phyloP scores from a whole-genome alignment of 495 filamentous ascomycete genomes.

The Letharia columbiana region DNA sequence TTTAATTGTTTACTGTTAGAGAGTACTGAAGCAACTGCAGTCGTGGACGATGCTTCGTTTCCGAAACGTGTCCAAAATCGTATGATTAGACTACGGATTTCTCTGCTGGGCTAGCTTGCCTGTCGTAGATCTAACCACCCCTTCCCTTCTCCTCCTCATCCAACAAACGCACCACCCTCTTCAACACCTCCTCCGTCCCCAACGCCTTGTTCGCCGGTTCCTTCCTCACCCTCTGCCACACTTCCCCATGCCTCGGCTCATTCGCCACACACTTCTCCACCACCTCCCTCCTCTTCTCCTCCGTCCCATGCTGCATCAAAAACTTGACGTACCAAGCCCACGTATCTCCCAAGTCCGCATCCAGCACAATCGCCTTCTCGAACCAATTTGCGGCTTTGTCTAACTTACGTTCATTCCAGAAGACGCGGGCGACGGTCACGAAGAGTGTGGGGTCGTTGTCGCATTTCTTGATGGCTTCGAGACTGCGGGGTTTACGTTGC shows the following conservation, averaged over 20 bases:
- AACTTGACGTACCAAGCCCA: slow-evolving; percentile 99
- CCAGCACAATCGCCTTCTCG: slow-evolving; percentile 81
- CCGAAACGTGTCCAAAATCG: too few species aligned
- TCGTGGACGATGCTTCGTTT: neutral
- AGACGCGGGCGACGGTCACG: slow-evolving; percentile 64
- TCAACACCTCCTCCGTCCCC: slow-evolving; percentile 71
- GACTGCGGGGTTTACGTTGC: slow-evolving; percentile 77
- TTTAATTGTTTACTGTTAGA: too few species aligned
- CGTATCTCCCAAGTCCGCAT: slow-evolving; percentile 79
- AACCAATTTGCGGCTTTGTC: slow-evolving; percentile 96
- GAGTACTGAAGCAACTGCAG: neutral
- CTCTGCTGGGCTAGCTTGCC: neutral
- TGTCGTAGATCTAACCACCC: neutral
- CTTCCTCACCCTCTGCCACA: slow-evolving; percentile 82
- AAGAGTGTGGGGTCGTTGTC: slow-evolving; percentile 86
- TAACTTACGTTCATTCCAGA: slow-evolving; percentile 70
- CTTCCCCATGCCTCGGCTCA: slow-evolving; percentile 86
- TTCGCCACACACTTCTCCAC: slow-evolving; percentile 62
- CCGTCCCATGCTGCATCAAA: slow-evolving; percentile 78
- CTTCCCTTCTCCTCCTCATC: slow-evolving; percentile 29
- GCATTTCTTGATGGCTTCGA: slow-evolving; percentile 94
- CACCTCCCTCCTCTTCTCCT: slow-evolving; percentile 79
- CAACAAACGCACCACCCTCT: slow-evolving; percentile 56
- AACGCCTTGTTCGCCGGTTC: slow-evolving; percentile 69
- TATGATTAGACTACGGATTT: neutral